phyloP scores from a whole-genome alignment of 345 rosid genomes.

The Citrus reticulata region DNA sequence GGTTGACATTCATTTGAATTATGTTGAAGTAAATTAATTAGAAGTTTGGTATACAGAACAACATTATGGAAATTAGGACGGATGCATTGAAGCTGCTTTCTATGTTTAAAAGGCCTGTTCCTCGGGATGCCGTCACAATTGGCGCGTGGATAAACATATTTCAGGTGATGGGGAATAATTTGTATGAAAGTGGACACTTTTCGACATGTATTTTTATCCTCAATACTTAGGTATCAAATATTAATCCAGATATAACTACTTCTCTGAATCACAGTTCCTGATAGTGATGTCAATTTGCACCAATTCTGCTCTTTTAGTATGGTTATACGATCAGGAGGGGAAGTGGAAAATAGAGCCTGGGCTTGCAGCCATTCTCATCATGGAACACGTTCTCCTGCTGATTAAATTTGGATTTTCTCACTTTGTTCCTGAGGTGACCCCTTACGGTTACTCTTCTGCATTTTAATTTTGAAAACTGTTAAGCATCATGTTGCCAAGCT shows the following conservation, averaged over 20 bases:
- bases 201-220: not conserved
- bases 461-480: too few species aligned
- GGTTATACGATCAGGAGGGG: constrained; percentile 82
- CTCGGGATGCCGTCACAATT: constrained; percentile 76
- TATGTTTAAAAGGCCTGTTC: constrained; percentile 74
- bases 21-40: constrained; percentile 4
- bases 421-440: constrained; percentile 69
- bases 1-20: not conserved
- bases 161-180: constrained; percentile 46
- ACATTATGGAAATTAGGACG: constrained; percentile 74
- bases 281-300: constrained; percentile 89
- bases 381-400: constrained; percentile 78
- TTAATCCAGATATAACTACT: not conserved
- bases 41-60: constrained; percentile 47
- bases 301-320: constrained; percentile 81
- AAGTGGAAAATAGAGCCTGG: constrained; percentile 95
- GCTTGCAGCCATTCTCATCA: constrained; percentile 73
- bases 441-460: not conserved
- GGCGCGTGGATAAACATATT: constrained; percentile 97
- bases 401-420: constrained; percentile 79
- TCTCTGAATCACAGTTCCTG: constrained; percentile 50
- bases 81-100: constrained; percentile 80
- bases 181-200: not conserved
- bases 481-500: not conserved
- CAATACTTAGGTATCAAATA: not conserved